Evolutionary conservation across 192 early-diverging fungal genomes (phyloP).

Genomic region (Mortierella claussenii): DNA sequence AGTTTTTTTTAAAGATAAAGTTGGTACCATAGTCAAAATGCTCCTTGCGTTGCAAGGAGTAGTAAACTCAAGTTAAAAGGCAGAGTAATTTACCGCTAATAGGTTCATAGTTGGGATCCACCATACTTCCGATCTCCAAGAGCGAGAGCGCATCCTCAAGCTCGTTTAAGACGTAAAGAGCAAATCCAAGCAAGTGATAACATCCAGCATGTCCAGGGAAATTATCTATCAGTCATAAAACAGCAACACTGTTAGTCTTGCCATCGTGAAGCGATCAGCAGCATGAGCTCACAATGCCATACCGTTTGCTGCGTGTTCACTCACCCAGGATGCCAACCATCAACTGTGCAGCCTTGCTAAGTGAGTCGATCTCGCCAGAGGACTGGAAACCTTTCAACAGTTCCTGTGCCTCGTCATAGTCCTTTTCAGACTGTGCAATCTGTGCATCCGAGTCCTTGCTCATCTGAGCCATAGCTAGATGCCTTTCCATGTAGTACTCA

Average conservation of each 20-base stretch:
- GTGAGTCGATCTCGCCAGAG: slow-evolving; percentile 42
- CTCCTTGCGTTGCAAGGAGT: neutral
- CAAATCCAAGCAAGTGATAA: slow-evolving; percentile 64
- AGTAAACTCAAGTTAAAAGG: neutral
- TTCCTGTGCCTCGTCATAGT: slow-evolving; percentile 54
- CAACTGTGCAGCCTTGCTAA: slow-evolving; percentile 58
- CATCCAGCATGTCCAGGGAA: slow-evolving; percentile 65
- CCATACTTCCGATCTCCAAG: slow-evolving; percentile 61
- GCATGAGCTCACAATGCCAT: neutral
- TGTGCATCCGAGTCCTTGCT: slow-evolving; percentile 46
- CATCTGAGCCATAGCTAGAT: slow-evolving; percentile 27
- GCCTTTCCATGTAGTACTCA: slow-evolving; percentile 55
- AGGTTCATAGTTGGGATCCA: slow-evolving; percentile 62
- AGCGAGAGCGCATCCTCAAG: slow-evolving; percentile 62
- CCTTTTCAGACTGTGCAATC: slow-evolving; percentile 57
- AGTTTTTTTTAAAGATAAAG: neutral
- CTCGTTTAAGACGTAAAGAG: slow-evolving; percentile 61
- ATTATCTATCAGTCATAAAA: slow-evolving; percentile 34
- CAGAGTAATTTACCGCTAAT: slow-evolving; percentile 53
- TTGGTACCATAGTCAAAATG: no score
- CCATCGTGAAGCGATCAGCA: neutral
- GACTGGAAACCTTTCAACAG: slow-evolving; percentile 58
- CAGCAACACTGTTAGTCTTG: neutral
- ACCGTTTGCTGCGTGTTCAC: neutral
- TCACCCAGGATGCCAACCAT: slow-evolving; percentile 63